Evolutionary conservation across 805 yeast species (phyloP).

Genomic region (Blastobotrys attinorum): DNA sequence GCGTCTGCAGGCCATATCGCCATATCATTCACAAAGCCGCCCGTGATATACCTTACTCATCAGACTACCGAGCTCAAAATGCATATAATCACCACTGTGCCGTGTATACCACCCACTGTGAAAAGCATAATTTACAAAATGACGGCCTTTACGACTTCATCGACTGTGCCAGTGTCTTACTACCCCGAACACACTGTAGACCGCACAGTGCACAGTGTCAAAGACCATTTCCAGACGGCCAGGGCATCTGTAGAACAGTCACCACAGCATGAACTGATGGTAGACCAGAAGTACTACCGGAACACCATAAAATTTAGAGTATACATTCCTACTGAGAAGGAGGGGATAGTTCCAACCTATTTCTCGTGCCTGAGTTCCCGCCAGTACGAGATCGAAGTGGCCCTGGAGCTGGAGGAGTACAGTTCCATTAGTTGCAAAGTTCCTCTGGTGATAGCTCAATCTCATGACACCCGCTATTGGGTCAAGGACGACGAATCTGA

Average conservation of each 20-base stretch:
- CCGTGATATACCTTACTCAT: background rate
- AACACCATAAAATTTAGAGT: conserved; percentile 5
- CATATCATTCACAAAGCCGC: background rate
- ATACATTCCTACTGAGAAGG: conserved; percentile 5
- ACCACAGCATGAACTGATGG: background rate
- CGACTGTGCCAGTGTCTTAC: conserved; percentile 1
- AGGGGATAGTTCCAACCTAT: conserved; percentile 9
- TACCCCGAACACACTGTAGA: conserved; percentile 4
- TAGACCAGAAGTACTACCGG: background rate
- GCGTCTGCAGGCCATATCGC: background rate
- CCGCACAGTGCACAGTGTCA: conserved; percentile 2
- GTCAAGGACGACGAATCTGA: background rate
- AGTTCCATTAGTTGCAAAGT: background rate
- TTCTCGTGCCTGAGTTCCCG: conserved; percentile 15
- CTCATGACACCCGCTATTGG: background rate
- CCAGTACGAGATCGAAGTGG: conserved; percentile 8
- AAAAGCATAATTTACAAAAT: conserved; percentile 2
- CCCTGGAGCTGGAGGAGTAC: conserved; percentile 2
- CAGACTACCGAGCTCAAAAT: background rate
- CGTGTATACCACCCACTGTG: conserved; percentile 11
- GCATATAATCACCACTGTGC: background rate
- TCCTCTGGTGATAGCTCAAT: background rate
- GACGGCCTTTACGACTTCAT: conserved; percentile 8
- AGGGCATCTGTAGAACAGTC: background rate
- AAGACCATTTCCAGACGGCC: conserved; percentile 7